phyloP scores from a whole-genome alignment of 768 basidiomycete genomes.

The Gautieria morchelliformis region DNA sequence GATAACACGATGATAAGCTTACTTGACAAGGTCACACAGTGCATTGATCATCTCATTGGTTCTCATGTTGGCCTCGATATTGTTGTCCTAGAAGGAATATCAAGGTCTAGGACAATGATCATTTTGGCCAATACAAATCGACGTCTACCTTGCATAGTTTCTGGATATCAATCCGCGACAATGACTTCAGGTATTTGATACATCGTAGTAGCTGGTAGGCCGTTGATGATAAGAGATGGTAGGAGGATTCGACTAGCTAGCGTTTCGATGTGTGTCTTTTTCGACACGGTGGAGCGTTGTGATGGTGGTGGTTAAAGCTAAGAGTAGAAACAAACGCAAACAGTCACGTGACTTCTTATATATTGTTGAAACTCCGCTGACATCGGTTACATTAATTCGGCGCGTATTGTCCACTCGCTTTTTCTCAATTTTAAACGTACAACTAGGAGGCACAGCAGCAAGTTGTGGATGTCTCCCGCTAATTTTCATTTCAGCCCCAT shows the following conservation, averaged over 20 bases:
- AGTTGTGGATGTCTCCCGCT: too few relatives aligned
- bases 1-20: background rate
- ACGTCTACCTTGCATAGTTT: constrained; percentile 49
- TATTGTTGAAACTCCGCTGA: too few relatives aligned
- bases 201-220: background rate
- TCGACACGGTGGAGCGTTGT: too few relatives aligned
- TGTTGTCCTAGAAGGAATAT: constrained; percentile 46
- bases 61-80: constrained; percentile 32
- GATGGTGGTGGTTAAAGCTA: too few relatives aligned
- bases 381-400: too few relatives aligned
- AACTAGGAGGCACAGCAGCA: too few relatives aligned
- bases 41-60: constrained; percentile 46
- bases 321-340: too few relatives aligned
- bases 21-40: constrained; percentile 39
- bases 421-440: too few relatives aligned
- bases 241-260: background rate
- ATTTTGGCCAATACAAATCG: background rate
- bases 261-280: background rate
- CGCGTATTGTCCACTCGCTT: too few relatives aligned
- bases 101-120: too few relatives aligned
- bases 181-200: constrained; percentile 25
- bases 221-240: background rate
- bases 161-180: constrained; percentile 50
- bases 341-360: too few relatives aligned
- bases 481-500: too few relatives aligned